Percentiles rank a stretch among this genome's conserved stretches.
Evolutionary conservation across 768 basidiomycete species (phyloP).

Genomic region (Hericium alpestre): DNA sequence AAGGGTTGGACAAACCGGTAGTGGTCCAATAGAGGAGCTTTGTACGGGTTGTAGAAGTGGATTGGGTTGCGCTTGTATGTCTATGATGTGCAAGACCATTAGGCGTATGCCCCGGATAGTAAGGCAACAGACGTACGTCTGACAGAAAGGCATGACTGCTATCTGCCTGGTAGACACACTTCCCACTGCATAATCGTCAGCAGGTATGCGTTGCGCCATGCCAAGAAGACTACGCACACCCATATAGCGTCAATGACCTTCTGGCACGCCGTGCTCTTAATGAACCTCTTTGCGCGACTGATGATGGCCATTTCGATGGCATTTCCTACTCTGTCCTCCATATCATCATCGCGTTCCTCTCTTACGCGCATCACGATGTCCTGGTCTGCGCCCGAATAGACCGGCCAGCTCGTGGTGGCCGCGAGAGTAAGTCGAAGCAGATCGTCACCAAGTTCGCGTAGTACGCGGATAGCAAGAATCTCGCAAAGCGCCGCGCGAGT

Average conservation of each 20-base stretch:
- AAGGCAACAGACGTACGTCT: slow-evolving; percentile 43
- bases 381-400: slow-evolving; percentile 66
- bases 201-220: slow-evolving; percentile 11
- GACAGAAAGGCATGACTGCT: slow-evolving; percentile 84
- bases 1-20: slow-evolving; percentile 49
- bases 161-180: slow-evolving; percentile 84
- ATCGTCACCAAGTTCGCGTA: slow-evolving; percentile 62
- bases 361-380: slow-evolving; percentile 46
- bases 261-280: slow-evolving; percentile 81
- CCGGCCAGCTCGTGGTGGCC: slow-evolving; percentile 70
- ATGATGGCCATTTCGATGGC: slow-evolving; percentile 91
- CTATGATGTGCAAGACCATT: slow-evolving; percentile 27
- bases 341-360: slow-evolving; percentile 51
- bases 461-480: slow-evolving; percentile 71
- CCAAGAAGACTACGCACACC: slow-evolving; percentile 35
- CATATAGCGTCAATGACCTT: slow-evolving; percentile 81
- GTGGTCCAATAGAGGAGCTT: slow-evolving; percentile 88
- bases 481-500: slow-evolving; percentile 82
- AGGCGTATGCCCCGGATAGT: background rate
- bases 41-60: slow-evolving; percentile 90
- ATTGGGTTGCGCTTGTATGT: slow-evolving; percentile 89
- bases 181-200: slow-evolving; percentile 41
- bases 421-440: slow-evolving; percentile 60
- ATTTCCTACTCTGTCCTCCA: slow-evolving; percentile 77
- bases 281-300: slow-evolving; percentile 78